These are phyloP conservation scores for Botrytis aclada DNA, from an alignment of 2,329 filamentous ascomycete genomes.

Conservation along the genomic window DNA sequence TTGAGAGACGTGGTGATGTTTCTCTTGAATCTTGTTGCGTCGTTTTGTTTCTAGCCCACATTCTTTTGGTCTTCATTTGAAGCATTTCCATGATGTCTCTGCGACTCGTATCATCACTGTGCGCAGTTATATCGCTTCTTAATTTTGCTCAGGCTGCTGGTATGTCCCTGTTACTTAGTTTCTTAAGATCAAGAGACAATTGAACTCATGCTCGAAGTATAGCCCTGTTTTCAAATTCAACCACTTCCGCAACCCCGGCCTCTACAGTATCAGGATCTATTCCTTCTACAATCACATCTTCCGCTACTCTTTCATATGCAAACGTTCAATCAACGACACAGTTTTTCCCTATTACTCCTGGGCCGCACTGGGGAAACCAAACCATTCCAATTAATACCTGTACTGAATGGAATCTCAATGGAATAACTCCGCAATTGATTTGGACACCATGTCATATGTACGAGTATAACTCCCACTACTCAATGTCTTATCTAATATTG, in stretches of 20 bases:
- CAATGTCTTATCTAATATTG: neutral
- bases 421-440: constrained; percentile 1
- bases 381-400: constrained; percentile 24
- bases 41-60: neutral
- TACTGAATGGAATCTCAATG: constrained; percentile 13
- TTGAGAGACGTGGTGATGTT: neutral
- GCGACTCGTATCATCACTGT: neutral
- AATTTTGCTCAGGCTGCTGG: neutral
- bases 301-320: neutral
- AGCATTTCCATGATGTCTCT: neutral
- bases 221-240: neutral
- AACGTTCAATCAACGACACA: constrained; percentile 9
- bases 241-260: neutral
- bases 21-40: neutral
- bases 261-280: neutral
- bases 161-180: neutral
- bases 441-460: constrained; percentile 25
- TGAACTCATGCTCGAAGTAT: neutral
- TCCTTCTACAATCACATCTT: constrained; percentile 21
- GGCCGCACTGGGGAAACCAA: constrained; percentile 23
- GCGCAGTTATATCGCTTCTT: neutral
- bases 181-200: too few species aligned
- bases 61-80: constrained; percentile 2
- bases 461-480: neutral
- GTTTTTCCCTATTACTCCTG: constrained; percentile 7